Evolutionary conservation across 257 asterid species (phyloP).

Genomic region (Knoxia roxburghii): DNA sequence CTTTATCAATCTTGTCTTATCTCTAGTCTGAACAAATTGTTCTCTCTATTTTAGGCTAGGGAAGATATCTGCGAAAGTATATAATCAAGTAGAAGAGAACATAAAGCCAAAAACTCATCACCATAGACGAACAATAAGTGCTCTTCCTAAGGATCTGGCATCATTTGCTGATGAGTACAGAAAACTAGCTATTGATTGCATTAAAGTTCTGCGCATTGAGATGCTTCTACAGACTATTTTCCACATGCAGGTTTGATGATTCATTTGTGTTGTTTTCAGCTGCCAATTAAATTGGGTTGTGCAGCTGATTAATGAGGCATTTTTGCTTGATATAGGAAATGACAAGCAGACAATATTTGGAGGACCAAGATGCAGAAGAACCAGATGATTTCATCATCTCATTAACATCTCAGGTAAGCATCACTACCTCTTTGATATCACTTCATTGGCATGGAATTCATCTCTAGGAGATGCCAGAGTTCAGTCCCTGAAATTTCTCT

Average conservation of each 20-base stretch:
- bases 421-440: background rate
- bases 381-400: slow-evolving; percentile 96
- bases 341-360: slow-evolving; percentile 83
- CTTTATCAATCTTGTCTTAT: slow-evolving; percentile 9
- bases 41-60: slow-evolving; percentile 56
- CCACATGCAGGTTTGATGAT: slow-evolving; percentile 73
- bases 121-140: slow-evolving; percentile 62
- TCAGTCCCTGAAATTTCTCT: background rate
- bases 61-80: slow-evolving; percentile 51
- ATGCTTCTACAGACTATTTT: slow-evolving; percentile 95
- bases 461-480: background rate
- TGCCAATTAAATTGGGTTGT: slow-evolving; percentile 5
- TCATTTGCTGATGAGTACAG: slow-evolving; percentile 94
- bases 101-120: slow-evolving; percentile 35
- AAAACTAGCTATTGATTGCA: slow-evolving; percentile 92
- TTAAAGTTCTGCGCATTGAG: slow-evolving; percentile 91
- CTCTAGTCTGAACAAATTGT: slow-evolving; percentile 9
- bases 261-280: slow-evolving; percentile 12
- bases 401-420: slow-evolving; percentile 76
- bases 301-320: slow-evolving; percentile 13
- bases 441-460: background rate
- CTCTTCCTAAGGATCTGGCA: slow-evolving; percentile 61
- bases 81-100: slow-evolving; percentile 58
- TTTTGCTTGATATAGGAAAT: slow-evolving; percentile 56
- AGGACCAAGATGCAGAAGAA: slow-evolving; percentile 98